Conservation (phyloP, 495 filamentous ascomycete species). For the Schizothecium vesticola region DNA sequence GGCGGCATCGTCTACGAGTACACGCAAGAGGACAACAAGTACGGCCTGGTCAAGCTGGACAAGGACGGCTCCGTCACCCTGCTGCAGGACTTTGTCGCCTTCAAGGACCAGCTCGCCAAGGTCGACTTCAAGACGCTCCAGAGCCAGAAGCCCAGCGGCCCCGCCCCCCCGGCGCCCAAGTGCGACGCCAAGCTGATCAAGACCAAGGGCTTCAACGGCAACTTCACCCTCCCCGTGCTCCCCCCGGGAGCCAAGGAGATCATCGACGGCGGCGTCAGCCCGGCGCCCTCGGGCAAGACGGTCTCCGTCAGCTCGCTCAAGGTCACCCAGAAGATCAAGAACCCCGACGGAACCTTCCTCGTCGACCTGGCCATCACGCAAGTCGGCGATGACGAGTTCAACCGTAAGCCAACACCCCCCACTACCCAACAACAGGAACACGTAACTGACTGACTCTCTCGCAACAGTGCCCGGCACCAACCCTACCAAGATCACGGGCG, state of each 20-base stretch:
- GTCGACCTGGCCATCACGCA: slow-evolving; percentile 37
- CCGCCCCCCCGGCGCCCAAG: slow-evolving; percentile 45
- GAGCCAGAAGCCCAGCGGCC: slow-evolving; percentile 47
- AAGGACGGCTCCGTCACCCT: slow-evolving; percentile 59
- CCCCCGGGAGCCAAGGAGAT: slow-evolving; percentile 41
- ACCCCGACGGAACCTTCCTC: slow-evolving; percentile 35
- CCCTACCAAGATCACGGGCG: not conserved
- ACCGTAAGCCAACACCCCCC: slow-evolving; percentile 24
- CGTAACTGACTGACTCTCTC: slow-evolving; percentile 4
- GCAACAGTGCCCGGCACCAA: slow-evolving; percentile 22
- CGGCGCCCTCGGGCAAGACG: slow-evolving; percentile 36
- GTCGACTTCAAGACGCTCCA: slow-evolving; percentile 63
- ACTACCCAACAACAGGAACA: not conserved
- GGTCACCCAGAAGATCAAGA: slow-evolving; percentile 36
- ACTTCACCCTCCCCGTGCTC: slow-evolving; percentile 64
- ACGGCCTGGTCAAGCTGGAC: slow-evolving; percentile 69
- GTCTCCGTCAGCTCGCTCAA: slow-evolving; percentile 38
- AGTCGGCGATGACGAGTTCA: slow-evolving; percentile 35
- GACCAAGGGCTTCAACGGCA: slow-evolving; percentile 57
- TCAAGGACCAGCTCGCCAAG: slow-evolving; percentile 67
- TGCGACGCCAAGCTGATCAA: slow-evolving; percentile 63
- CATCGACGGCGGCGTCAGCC: slow-evolving; percentile 51
- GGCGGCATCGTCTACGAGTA: slow-evolving; percentile 90
- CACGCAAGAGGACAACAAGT: slow-evolving; percentile 66
- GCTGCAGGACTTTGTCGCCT: slow-evolving; percentile 66